A percentile compares a stretch with the other conserved stretches of the same genome.
These are phyloP conservation scores for Beta corolliflora DNA, from an alignment of 179 eudicot species.

Conservation along the genomic window DNA sequence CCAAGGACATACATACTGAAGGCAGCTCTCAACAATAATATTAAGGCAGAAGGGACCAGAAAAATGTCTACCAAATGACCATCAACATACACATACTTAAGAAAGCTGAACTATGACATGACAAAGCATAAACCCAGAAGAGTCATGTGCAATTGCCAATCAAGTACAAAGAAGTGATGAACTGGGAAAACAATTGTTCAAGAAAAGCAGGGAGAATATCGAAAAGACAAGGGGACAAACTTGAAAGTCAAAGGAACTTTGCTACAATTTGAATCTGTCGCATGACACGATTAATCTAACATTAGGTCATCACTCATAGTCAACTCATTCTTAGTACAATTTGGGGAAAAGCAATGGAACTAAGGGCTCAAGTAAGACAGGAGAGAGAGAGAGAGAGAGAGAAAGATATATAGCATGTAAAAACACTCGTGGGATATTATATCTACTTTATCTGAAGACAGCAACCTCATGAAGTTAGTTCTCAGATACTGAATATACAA, in stretches of 20 bases:
- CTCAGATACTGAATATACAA: not conserved
- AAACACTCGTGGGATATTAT: not conserved
- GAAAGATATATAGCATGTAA: too few relatives aligned
- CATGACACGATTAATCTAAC: not conserved
- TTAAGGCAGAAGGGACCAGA: not conserved
- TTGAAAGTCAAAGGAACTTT: not conserved
- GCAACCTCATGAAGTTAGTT: not conserved
- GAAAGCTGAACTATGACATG: not conserved
- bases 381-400: too few relatives aligned
- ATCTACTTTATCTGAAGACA: not conserved
- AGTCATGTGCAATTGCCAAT: not conserved
- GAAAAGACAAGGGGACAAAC: not conserved
- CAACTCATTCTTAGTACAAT: too few relatives aligned
- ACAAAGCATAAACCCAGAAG: not conserved
- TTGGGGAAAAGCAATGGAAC: too few relatives aligned
- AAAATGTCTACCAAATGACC: not conserved
- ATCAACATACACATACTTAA: not conserved
- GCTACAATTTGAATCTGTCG: not conserved
- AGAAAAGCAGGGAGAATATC: not conserved
- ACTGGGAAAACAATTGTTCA: not conserved
- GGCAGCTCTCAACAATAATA: not conserved
- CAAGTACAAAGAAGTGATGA: not conserved
- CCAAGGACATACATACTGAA: not conserved
- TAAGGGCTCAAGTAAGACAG: too few relatives aligned
- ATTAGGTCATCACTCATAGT: too few relatives aligned